These are phyloP conservation scores for Schizochytrium sp. DNA, from an alignment of 108 stramenopile species.

Conservation along the genomic window DNA sequence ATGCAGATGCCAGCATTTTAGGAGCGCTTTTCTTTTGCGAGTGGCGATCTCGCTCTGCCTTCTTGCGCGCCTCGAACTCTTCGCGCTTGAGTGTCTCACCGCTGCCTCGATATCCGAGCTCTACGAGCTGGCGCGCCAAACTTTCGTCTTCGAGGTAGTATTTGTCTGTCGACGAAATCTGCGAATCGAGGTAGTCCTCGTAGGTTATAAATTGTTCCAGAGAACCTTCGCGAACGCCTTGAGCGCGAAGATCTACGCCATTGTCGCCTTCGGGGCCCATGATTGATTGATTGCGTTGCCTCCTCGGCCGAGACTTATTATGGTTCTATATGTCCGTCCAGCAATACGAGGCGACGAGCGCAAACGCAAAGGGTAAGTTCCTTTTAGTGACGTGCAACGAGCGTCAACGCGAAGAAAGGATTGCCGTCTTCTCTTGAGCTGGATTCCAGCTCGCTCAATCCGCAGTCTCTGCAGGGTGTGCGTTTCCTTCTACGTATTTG, in stretches of 20 bases:
- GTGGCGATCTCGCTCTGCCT: conserved; percentile 42
- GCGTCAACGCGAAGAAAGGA: too few relatives aligned
- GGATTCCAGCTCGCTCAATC: too few relatives aligned
- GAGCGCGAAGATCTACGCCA: not conserved
- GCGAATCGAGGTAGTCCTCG: conserved; percentile 60
- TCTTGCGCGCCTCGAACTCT: conserved; percentile 59
- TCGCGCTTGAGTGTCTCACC: conserved; percentile 55
- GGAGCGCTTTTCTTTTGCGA: conserved; percentile 52
- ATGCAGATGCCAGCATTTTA: conserved; percentile 40
- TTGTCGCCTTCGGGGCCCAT: not conserved
- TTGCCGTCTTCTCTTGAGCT: too few relatives aligned
- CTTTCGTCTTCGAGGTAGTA: conserved; percentile 58
- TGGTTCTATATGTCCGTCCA: too few relatives aligned
- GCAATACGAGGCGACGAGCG: too few relatives aligned
- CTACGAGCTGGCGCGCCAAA: conserved; percentile 57
- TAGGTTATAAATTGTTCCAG: conserved; percentile 42
- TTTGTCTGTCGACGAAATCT: conserved; percentile 58
- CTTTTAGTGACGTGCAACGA: too few relatives aligned
- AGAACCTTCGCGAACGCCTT: not conserved
- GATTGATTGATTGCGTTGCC: not conserved
- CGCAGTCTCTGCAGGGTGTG: too few relatives aligned
- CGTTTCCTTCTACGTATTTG: too few relatives aligned
- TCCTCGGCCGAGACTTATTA: too few relatives aligned
- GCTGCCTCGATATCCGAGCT: conserved; percentile 53
- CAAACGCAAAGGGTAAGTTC: too few relatives aligned